phyloP scores from a whole-genome alignment of 2,329 filamentous ascomycete genomes.

The Leptographium procerum region DNA sequence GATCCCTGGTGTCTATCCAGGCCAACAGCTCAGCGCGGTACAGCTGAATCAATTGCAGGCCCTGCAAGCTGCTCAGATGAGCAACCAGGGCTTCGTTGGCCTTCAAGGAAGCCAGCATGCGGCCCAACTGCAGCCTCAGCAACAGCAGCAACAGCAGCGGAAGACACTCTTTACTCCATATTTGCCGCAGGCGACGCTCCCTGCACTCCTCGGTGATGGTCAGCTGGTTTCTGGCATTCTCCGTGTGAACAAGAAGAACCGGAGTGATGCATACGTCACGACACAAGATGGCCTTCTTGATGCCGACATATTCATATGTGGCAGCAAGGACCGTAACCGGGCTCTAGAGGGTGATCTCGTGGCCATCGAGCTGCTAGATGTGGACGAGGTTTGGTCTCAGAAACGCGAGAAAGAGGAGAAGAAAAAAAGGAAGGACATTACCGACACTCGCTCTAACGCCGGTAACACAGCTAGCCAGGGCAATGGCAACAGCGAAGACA shows the following conservation, averaged over 20 bases:
- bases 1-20: constrained; percentile 70
- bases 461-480: constrained; percentile 61
- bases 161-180: constrained; percentile 99
- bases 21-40: constrained; percentile 74
- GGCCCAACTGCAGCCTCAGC: constrained; percentile 43
- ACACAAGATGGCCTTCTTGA: constrained; percentile 79
- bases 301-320: constrained; percentile 98
- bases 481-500: constrained; percentile 47
- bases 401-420: constrained; percentile 99
- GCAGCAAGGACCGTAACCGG: constrained; percentile 96
- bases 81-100: constrained; percentile 60
- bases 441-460: constrained; percentile 71
- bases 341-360: constrained; percentile 93
- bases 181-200: constrained; percentile 84
- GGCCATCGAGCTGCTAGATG: constrained; percentile 88
- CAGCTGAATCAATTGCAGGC: constrained; percentile 87
- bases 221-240: constrained; percentile 94
- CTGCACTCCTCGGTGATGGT: constrained; percentile 79
- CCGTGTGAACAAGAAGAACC: constrained; percentile 99
- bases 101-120: constrained; percentile 63
- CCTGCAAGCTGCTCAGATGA: constrained; percentile 78
- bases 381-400: constrained; percentile 96
- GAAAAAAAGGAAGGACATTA: constrained; percentile 99
- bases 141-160: constrained; percentile 73
- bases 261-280: constrained; percentile 94